phyloP scores from a whole-genome alignment of 495 filamentous ascomycete species.

The Penicillium coffeae region DNA sequence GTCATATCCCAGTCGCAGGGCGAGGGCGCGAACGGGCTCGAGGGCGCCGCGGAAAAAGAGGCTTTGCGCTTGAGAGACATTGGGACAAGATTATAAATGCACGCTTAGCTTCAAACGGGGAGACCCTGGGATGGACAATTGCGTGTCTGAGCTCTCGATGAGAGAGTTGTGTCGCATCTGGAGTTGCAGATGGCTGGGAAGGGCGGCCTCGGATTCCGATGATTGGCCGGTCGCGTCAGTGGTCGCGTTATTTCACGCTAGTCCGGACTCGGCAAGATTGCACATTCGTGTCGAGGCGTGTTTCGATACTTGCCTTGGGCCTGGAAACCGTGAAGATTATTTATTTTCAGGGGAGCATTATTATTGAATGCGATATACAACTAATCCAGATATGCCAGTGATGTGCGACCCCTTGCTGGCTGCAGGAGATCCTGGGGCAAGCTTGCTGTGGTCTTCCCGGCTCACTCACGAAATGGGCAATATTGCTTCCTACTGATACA shows the following conservation, averaged over 20 bases:
- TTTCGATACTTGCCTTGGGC: not conserved
- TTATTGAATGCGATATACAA: not conserved
- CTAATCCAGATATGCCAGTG: not conserved
- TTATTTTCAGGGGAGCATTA: too few species aligned
- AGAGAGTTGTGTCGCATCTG: slow-evolving; percentile 15
- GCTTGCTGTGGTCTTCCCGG: too few species aligned
- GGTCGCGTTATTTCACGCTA: slow-evolving; percentile 18
- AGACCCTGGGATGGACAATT: slow-evolving; percentile 1
- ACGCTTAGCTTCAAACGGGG: not conserved
- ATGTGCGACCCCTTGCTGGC: not conserved
- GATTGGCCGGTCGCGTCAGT: slow-evolving; percentile 20
- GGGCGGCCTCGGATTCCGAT: not conserved
- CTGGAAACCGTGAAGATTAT: not conserved
- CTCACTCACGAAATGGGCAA: too few species aligned
- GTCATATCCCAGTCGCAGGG: slow-evolving; percentile 23
- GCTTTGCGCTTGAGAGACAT: slow-evolving; percentile 54
- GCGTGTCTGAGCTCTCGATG: not conserved
- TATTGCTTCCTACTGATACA: too few species aligned
- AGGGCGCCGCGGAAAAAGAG: slow-evolving; percentile 33
- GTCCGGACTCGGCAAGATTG: slow-evolving; percentile 21
- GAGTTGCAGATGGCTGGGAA: slow-evolving; percentile 8
- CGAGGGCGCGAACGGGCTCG: slow-evolving; percentile 28
- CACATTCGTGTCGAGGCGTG: not conserved
- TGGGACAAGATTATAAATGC: not conserved
- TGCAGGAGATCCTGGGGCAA: too few species aligned